phyloP scores from a whole-genome alignment of 305 asterid species.

The Plantago coronopus region DNA sequence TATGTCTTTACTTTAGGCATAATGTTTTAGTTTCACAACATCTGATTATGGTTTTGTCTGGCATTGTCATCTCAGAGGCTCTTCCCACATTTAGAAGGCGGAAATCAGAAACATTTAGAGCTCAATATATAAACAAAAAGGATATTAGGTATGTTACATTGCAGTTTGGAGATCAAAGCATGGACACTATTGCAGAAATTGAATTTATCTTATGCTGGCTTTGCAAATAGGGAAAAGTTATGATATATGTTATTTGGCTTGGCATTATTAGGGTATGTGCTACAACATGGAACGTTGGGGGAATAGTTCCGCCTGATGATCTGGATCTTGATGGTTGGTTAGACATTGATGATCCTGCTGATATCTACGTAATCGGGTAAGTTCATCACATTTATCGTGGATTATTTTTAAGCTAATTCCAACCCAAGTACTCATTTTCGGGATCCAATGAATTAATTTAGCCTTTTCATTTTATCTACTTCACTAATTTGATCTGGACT shows the following conservation, averaged over 20 bases:
- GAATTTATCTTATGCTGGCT: constrained; percentile 10
- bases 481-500: constrained; percentile 16
- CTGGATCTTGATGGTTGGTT: constrained; percentile 76
- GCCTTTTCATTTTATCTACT: neutral
- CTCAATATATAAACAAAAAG: constrained; percentile 74
- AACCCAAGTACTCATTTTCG: neutral
- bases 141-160: constrained; percentile 62
- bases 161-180: constrained; percentile 21
- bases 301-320: constrained; percentile 61
- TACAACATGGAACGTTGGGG: constrained; percentile 78
- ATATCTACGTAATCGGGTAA: constrained; percentile 82
- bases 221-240: constrained; percentile 9
- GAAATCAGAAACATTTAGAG: constrained; percentile 86
- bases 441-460: constrained; percentile 1
- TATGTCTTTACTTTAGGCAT: neutral
- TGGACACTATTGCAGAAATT: neutral
- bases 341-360: constrained; percentile 75
- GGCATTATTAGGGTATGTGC: constrained; percentile 50
- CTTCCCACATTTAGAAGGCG: constrained; percentile 73
- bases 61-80: constrained; percentile 40
- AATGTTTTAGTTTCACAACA: constrained; percentile 5
- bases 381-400: constrained; percentile 12
- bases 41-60: constrained; percentile 19
- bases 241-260: constrained; percentile 23
- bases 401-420: neutral